Base-by-base conservation (phyloP, 306 rosid species). In the Vachellia pachyceras region DNA sequence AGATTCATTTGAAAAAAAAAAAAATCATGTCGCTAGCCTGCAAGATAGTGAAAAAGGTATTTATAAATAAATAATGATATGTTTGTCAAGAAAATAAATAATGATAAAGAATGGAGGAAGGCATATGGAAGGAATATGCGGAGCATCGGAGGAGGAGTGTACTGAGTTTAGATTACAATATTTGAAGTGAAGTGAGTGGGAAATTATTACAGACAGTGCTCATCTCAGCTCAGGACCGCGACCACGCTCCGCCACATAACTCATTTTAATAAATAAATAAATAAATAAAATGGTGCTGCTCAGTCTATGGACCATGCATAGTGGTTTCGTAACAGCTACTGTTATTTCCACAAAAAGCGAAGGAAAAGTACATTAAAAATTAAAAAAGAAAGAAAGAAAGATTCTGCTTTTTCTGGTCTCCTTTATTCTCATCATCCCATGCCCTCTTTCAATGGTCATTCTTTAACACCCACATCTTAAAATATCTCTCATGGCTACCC, bases 201-300 rank as follows among this genome's bases (percentile, higher is more conserved):
- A 66, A 68, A 60, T 18, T 42, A 65, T 64, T 17, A 69, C 39
- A 41, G 45, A 41, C 45, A 42, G 45, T n/a, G n/a, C n/a, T 41
- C 11, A 1, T 36, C 79, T 45, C 50, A 45, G 78, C 79, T 39
- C 17, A 75, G 65, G 23, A 52, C 66, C 67, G 86, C 90, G 80
- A 86, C 60, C 81, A 69, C 98, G 71, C 72, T 78, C 89, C 93
- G 93, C 96, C 94, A 89, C 94, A 87, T 92, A 88, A 79, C 5
- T 49, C 55, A 7, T 49, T 49, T 47, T 0, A 47, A 47, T 47
- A 47, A 47, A 47, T 47, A n/a, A n/a, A n/a, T n/a, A 47, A 17
- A 10, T 9, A 46, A 47, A 46, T 46, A 11, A 12, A 3, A 2
- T 12, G 12, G 15, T 46, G 2, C 9, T 9, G 4, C 4, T 46